These are phyloP conservation scores for Gossypium davidsonii DNA, from an alignment of 441 rosid genomes.

Conservation along the genomic window DNA sequence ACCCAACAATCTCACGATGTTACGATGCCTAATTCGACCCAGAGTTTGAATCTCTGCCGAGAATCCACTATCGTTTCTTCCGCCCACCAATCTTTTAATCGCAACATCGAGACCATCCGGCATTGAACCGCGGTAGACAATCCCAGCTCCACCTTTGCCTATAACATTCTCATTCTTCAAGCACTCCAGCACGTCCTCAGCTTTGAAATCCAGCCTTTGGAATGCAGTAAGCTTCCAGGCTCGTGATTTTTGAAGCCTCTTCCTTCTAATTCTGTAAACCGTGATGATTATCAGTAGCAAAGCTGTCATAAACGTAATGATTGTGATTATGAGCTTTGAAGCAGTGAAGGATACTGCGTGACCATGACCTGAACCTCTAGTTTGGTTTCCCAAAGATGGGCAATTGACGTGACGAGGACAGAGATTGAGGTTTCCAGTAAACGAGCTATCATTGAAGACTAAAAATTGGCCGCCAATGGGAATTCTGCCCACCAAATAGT, in stretches of 20 bases:
- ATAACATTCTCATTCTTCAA: conserved; percentile 77
- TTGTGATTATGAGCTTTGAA: conserved; percentile 37
- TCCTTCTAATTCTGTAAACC: conserved; percentile 40
- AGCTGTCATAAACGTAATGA: conserved; percentile 32
- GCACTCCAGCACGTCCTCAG: conserved; percentile 70
- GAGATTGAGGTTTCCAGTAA: conserved; percentile 58
- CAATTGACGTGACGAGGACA: conserved; percentile 47
- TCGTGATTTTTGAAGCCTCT: conserved; percentile 33
- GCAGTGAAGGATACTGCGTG: conserved; percentile 30
- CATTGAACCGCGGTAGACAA: conserved; percentile 80
- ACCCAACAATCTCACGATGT: conserved; percentile 72
- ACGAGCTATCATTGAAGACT: conserved; percentile 61
- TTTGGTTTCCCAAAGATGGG: conserved; percentile 17
- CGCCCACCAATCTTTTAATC: conserved; percentile 68
- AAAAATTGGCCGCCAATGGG: conserved; percentile 68
- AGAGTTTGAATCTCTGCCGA: conserved; percentile 86
- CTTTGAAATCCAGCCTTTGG: conserved; percentile 64
- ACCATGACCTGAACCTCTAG: conserved; percentile 20
- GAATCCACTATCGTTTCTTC: conserved; percentile 73
- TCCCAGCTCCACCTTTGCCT: conserved; percentile 93
- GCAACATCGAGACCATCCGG: conserved; percentile 62
- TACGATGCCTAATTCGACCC: conserved; percentile 71
- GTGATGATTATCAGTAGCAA: conserved; percentile 36
- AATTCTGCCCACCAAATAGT: conserved; percentile 50
- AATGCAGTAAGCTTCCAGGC: conserved; percentile 85